Conservation (phyloP, 2,329 filamentous ascomycete species). For the Colletotrichum chrysophilum region DNA sequence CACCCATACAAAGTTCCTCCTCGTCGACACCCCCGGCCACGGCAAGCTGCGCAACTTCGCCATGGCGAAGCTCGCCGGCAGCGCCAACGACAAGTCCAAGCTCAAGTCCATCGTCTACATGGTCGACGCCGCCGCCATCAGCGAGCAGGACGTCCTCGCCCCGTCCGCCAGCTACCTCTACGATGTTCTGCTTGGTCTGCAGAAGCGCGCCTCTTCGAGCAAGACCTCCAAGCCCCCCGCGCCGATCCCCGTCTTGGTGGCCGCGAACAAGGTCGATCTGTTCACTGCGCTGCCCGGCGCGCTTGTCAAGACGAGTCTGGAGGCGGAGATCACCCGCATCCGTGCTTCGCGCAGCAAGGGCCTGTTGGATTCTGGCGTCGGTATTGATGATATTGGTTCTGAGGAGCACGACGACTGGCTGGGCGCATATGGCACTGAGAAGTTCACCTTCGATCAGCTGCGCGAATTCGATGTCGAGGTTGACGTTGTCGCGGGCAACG, state of each 20-base stretch:
- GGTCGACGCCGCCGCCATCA: constrained; percentile 80
- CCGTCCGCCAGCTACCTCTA: constrained; percentile 86
- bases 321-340: constrained; percentile 81
- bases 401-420: constrained; percentile 85
- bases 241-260: constrained; percentile 77
- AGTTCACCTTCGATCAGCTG: constrained; percentile 83
- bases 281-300: constrained; percentile 88
- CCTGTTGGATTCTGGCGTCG: constrained; percentile 81
- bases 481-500: constrained; percentile 78
- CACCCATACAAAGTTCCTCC: constrained; percentile 71
- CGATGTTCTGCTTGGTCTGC: constrained; percentile 83
- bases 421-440: constrained; percentile 77
- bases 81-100: constrained; percentile 41
- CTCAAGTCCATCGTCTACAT: constrained; percentile 83
- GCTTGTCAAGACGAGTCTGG: constrained; percentile 76
- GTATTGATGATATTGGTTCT: constrained; percentile 61
- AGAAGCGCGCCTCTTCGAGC: constrained; percentile 68
- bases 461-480: constrained; percentile 82
- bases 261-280: constrained; percentile 94
- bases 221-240: constrained; percentile 45
- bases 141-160: constrained; percentile 64
- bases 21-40: constrained; percentile 93
- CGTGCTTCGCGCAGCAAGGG: constrained; percentile 80
- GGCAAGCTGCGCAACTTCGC: constrained; percentile 85
- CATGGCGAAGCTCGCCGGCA: constrained; percentile 51